Conservation (phyloP, 2,329 filamentous ascomycete genomes). For the Neofusicoccum sp. region DNA sequence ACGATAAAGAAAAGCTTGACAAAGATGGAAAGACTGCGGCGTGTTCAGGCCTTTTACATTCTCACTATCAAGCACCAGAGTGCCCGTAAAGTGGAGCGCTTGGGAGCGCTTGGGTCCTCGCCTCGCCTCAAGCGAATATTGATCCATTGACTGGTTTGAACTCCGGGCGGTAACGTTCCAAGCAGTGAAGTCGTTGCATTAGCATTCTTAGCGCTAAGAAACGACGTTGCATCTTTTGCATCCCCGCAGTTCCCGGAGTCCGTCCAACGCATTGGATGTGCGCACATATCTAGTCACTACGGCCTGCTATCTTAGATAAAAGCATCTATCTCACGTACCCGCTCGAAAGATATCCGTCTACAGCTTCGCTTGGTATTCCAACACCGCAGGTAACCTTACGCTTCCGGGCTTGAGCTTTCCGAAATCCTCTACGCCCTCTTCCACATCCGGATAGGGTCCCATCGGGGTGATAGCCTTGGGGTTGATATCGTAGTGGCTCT, state of each 20-base stretch:
- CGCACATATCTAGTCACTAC: not conserved
- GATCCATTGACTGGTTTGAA: not conserved
- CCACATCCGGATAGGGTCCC: constrained; percentile 60
- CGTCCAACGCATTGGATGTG: not conserved
- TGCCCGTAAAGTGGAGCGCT: not conserved
- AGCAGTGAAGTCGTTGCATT: not conserved
- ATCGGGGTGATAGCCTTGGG: constrained; percentile 61
- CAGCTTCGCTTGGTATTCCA: constrained; percentile 26
- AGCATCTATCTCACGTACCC: not conserved
- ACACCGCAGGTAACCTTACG: constrained; percentile 42
- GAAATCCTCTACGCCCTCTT: constrained; percentile 53
- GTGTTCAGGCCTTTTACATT: not conserved
- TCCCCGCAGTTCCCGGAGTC: not conserved
- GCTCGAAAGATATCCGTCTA: not conserved
- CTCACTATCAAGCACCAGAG: not conserved
- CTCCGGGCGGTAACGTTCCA: not conserved
- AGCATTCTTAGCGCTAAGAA: constrained; percentile 1
- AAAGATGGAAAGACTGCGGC: not conserved
- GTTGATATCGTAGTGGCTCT: constrained; percentile 60
- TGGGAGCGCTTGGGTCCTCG: no score
- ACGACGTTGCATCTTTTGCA: not conserved
- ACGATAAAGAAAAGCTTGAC: no score
- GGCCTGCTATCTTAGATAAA: not conserved
- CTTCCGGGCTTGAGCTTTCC: constrained; percentile 48
- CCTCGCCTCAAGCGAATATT: not conserved